A percentile compares a stretch with the other conserved stretches of the same genome.
Evolutionary conservation across 176 grass and related monocot species (phyloP).

Genomic region (Metroxylon sagu): DNA sequence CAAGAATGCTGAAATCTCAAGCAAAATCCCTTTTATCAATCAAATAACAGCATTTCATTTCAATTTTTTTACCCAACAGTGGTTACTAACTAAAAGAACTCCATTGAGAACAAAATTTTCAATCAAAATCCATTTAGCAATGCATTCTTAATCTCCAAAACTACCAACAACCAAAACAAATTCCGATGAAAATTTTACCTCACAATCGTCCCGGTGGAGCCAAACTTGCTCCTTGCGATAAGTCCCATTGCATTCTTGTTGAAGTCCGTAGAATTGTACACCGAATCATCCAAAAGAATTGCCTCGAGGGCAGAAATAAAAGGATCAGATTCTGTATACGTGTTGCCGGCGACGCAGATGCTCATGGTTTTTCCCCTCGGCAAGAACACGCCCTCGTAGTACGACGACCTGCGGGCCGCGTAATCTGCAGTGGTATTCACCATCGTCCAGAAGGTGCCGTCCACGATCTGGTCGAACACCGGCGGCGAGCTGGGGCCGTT

Average conservation of each 20-base stretch:
- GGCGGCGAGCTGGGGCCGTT: constrained; percentile 26
- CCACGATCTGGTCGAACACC: constrained; percentile 77
- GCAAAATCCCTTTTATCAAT: too few species aligned
- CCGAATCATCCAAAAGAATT: constrained; percentile 56
- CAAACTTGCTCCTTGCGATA: constrained; percentile 77
- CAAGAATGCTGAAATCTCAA: too few species aligned
- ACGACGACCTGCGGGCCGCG: constrained; percentile 47
- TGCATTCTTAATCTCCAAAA: too few species aligned
- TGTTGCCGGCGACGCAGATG: constrained; percentile 66
- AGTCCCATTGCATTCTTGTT: constrained; percentile 54
- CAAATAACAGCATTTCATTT: too few species aligned
- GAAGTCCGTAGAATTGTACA: constrained; percentile 87
- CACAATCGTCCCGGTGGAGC: constrained; percentile 43
- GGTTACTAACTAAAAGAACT: too few species aligned
- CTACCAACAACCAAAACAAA: not conserved
- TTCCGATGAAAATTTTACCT: constrained; percentile 31
- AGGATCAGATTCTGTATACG: constrained; percentile 47
- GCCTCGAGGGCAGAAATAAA: constrained; percentile 85
- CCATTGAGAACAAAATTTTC: too few species aligned
- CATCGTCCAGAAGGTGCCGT: constrained; percentile 72
- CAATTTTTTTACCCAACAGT: too few species aligned
- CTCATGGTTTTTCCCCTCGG: constrained; percentile 40
- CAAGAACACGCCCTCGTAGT: constrained; percentile 82
- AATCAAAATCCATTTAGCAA: too few species aligned
- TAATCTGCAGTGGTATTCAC: constrained; percentile 69